Base-by-base conservation (phyloP, 1,284 basidiomycete species). In the Heterobasidion irregulare region DNA sequence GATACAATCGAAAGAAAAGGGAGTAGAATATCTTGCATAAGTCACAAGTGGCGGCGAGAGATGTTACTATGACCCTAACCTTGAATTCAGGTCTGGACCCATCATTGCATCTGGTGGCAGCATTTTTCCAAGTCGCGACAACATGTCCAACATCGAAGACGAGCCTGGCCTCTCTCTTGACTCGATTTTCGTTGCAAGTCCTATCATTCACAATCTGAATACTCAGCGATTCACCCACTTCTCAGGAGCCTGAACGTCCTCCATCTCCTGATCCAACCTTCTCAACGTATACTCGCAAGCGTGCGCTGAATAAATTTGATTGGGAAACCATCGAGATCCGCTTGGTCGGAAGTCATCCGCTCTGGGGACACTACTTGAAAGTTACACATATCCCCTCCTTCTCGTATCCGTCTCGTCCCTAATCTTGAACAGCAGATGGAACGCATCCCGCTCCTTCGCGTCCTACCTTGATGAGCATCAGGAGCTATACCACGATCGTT, bases 311-410 rank as follows among this genome's bases (percentile, higher is more conserved):
- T 6, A 1, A 6, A 16, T 32, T 52, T 0, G n/a, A 26, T 19
- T 45, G 35, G 48, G 51, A 56, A 56, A 68, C 77, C 33, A 72
- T 95, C 9, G 69, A 74, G 4, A 84, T 96, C 50, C 75, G 83
- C 55, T 78, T 97, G 8, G 92, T 97, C 0, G 94, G 94, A 3
- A 81, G 77, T 2, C 93, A 97, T 67, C 90, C 94, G 1, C 74
- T 97, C 6, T 98, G 94, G 94, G 94, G 86, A 1, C 92, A 97
- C 68, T 77, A 94, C 64, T 70, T 96, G 86, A 94, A 68, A 67
- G 85, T 72, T 26, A 26, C 26, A 26, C 5, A 26, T 33, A 19
- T 32, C 26, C 6, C n/a, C 7, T 47, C 12, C 2, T 18, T 47
- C 2, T 10, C 46, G 16, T 8, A 60, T 32, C 58, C 34, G 43